Percentiles rank a stretch among this genome's conserved stretches.
Evolutionary conservation across 2,329 filamentous ascomycete species (phyloP).

Genomic region (Aspergillus fischeri): DNA sequence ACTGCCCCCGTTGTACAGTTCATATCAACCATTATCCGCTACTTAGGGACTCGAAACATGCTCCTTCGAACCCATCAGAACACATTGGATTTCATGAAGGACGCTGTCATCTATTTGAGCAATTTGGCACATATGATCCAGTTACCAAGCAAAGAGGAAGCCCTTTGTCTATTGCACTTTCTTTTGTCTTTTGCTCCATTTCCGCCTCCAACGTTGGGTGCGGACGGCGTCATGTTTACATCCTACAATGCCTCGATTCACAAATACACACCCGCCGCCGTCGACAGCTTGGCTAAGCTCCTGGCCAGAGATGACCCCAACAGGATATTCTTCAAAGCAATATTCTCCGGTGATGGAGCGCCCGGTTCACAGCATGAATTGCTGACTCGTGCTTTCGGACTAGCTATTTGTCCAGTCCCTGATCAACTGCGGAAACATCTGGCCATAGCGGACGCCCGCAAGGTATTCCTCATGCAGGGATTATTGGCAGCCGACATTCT

Average conservation of each 20-base stretch:
- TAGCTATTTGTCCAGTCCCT: conserved; percentile 81
- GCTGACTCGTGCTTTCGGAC: conserved; percentile 78
- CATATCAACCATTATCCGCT: conserved; percentile 75
- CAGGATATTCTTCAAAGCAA: conserved; percentile 72
- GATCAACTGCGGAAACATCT: conserved; percentile 61
- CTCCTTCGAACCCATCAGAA: conserved; percentile 77
- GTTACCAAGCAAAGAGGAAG: conserved; percentile 81
- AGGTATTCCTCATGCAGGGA: conserved; percentile 87
- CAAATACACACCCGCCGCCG: conserved; percentile 80
- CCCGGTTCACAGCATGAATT: conserved; percentile 68
- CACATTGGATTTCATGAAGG: conserved; percentile 96
- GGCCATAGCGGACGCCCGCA: conserved; percentile 73
- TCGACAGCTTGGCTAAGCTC: conserved; percentile 87
- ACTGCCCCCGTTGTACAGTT: conserved; percentile 77
- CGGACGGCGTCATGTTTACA: conserved; percentile 66
- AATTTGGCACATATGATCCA: conserved; percentile 80
- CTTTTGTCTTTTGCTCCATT: conserved; percentile 83
- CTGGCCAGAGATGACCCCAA: conserved; percentile 93
- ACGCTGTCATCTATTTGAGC: conserved; percentile 81
- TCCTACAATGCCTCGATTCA: conserved; percentile 77
- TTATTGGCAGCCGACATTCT: conserved; percentile 87
- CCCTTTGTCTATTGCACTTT: conserved; percentile 80
- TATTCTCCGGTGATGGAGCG: conserved; percentile 70
- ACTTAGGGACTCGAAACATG: conserved; percentile 84
- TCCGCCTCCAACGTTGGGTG: conserved; percentile 59